phyloP scores from a whole-genome alignment of 257 asterid species.

The Przewalskia tangutica region DNA sequence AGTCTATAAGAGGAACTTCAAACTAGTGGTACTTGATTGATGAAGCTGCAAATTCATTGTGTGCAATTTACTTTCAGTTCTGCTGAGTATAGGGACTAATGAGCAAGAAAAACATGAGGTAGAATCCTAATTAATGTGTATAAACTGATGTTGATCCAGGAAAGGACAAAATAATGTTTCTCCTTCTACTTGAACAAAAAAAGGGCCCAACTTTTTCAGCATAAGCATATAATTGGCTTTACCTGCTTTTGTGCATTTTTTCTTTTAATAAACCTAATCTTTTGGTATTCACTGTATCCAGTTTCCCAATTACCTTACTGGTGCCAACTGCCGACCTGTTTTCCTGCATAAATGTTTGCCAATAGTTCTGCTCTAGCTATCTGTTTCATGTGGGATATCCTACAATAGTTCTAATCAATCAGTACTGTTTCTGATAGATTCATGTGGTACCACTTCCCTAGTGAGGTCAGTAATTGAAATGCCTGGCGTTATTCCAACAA shows the following conservation, averaged over 20 bases:
- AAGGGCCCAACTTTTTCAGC: not conserved
- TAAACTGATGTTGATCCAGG: not conserved
- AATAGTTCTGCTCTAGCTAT: constrained; percentile 1
- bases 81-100: not conserved
- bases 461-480: constrained; percentile 33
- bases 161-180: not conserved
- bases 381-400: not conserved
- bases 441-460: constrained; percentile 34
- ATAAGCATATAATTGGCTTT: not conserved
- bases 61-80: not conserved
- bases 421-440: constrained; percentile 18
- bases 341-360: not conserved
- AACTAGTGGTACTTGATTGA: not conserved
- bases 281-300: not conserved
- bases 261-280: not conserved
- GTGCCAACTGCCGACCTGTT: not conserved
- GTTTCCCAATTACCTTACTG: not conserved
- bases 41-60: not conserved
- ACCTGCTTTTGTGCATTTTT: not conserved
- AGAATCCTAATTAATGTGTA: not conserved
- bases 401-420: not conserved
- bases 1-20: not conserved
- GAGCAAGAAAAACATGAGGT: not conserved
- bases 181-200: not conserved
- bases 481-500: constrained; percentile 35